These are phyloP conservation scores for Yarrowia deformans DNA, from an alignment of 805 yeast species.

Conservation along the genomic window DNA sequence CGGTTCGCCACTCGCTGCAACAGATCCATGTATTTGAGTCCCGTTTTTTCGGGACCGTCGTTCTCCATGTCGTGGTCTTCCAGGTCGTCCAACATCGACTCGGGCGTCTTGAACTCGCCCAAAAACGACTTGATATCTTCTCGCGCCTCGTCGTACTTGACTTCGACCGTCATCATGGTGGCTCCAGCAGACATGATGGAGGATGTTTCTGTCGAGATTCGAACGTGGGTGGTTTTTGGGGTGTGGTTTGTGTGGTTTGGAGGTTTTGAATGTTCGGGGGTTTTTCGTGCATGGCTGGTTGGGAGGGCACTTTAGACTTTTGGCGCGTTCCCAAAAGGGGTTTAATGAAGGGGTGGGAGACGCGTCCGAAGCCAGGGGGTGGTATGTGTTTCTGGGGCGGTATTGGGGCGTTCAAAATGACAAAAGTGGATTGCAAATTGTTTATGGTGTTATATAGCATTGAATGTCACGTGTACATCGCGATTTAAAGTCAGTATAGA, in stretches of 20 bases:
- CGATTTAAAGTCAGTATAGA: background rate
- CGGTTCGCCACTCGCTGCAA: slow-evolving; percentile 87
- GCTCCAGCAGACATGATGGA: slow-evolving; percentile 44
- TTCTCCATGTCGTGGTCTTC: slow-evolving; percentile 46
- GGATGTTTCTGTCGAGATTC: no score
- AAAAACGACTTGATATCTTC: slow-evolving; percentile 69
- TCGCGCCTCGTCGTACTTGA: slow-evolving; percentile 74
- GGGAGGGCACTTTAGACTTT: slow-evolving; percentile 8
- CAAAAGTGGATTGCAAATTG: background rate
- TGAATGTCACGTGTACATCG: background rate
- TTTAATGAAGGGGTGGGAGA: slow-evolving; percentile 12
- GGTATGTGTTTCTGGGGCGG: background rate
- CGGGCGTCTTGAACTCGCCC: slow-evolving; percentile 64
- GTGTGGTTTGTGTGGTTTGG: background rate
- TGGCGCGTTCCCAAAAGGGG: slow-evolving; percentile 34
- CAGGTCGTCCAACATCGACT: slow-evolving; percentile 43
- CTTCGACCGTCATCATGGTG: slow-evolving; percentile 73
- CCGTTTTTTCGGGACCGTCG: slow-evolving; percentile 34
- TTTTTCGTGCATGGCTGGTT: slow-evolving; percentile 25
- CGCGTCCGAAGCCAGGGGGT: slow-evolving; percentile 28
- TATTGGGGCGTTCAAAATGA: no score
- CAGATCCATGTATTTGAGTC: slow-evolving; percentile 69
- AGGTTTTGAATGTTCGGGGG: background rate
- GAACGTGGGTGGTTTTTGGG: background rate
- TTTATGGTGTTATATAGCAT: background rate